phyloP scores from a whole-genome alignment of 2,329 filamentous ascomycete genomes.

The Xylaria sp. region DNA sequence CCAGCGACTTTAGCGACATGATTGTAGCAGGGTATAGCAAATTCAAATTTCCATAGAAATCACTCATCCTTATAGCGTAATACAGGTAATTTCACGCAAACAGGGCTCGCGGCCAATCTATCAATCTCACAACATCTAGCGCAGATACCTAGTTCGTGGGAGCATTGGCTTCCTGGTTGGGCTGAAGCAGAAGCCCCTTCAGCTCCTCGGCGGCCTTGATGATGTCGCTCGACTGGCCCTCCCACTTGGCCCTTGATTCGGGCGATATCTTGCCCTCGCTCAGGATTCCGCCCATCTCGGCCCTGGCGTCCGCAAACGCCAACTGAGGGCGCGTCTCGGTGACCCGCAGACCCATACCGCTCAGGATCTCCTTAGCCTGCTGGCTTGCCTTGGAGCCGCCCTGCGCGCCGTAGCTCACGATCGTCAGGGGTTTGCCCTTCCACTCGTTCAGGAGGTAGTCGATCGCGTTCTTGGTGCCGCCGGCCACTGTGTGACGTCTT shows the following conservation, averaged over 20 bases:
- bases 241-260: slow-evolving; percentile 42
- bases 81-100: neutral
- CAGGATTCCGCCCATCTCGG: slow-evolving; percentile 40
- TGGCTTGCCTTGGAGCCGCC: slow-evolving; percentile 53
- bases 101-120: neutral
- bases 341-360: slow-evolving; percentile 48
- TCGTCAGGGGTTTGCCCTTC: slow-evolving; percentile 62
- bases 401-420: slow-evolving; percentile 64
- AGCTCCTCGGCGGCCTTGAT: slow-evolving; percentile 44
- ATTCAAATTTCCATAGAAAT: neutral
- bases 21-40: neutral
- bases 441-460: slow-evolving; percentile 70
- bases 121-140: neutral
- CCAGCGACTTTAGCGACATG: neutral
- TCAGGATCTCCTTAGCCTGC: slow-evolving; percentile 44
- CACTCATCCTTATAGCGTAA: neutral
- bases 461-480: slow-evolving; percentile 68
- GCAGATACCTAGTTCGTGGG: slow-evolving; percentile 16
- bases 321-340: slow-evolving; percentile 49
- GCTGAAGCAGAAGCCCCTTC: slow-evolving; percentile 44
- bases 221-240: slow-evolving; percentile 35
- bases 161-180: slow-evolving; percentile 32
- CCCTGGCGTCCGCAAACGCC: slow-evolving; percentile 42
- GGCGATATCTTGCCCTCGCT: slow-evolving; percentile 42
- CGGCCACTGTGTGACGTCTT: slow-evolving; percentile 51